Base-by-base conservation (phyloP, 352 stramenopile genomes). In the Globisporangium camurandrum region DNA sequence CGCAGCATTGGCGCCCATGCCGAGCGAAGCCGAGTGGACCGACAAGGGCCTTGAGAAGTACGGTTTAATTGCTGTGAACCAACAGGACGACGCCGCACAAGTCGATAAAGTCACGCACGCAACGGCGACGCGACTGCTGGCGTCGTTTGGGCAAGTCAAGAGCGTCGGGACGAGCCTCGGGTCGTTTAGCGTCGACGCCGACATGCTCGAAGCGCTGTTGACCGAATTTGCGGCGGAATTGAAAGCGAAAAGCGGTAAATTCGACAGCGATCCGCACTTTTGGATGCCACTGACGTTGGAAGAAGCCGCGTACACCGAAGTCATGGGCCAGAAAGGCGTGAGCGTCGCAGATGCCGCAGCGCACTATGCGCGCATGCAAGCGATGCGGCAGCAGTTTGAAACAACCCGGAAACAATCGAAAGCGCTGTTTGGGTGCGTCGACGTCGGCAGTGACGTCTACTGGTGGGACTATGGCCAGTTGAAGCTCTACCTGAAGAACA, bases 401-500 rank as follows among this genome's bases (percentile, higher is more conserved):
- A 56, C 61, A 38, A 75, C 71, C 26, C 66, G 67, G 26, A 62
- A 67, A 49, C 68, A 72, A 46, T 57, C 81, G 50, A 75, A 97
- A 33, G 89, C 86, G 39, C 63, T 98, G 16, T 98, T 99, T 79
- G 96, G 96, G 51, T 96, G 95, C 28, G 93, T 99, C 1, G 91
- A 99, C 63, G 95, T 99, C 23, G 96, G 95, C 50, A 96, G 83
- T 53, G 82, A 97, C 53, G 93, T 97, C 22, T 98, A 96, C 79
- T 99, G 96, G 96, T 98, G 95, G 95, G 96, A 99, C 79, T 99
- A 99, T 69, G 96, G 96, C 38, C 94, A 97, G 67, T 75, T 98
- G 37, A 97, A 97, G 73, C 77, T 98, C n/a, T 99, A 98, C 72
- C 84, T 96, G 40, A 95, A 95, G 60, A 98, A 98, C 77, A 97